These are phyloP conservation scores for Fusarium euwallaceae DNA, from an alignment of 2,329 filamentous ascomycete species.

Conservation along the genomic window DNA sequence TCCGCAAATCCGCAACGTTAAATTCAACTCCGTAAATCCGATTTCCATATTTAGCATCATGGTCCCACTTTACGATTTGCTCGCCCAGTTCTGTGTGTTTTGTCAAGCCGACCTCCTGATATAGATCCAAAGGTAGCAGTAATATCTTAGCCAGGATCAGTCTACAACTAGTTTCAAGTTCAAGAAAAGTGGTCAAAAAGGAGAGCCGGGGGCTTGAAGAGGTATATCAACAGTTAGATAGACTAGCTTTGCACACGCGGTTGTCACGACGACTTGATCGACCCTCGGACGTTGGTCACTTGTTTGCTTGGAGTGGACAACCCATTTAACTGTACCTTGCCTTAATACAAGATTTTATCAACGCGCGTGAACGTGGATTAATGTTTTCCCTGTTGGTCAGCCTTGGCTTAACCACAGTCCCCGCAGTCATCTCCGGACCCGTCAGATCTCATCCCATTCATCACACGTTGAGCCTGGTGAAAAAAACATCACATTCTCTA, in stretches of 20 bases:
- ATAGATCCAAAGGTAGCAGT: not conserved
- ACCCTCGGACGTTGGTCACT: not conserved
- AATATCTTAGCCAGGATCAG: not conserved
- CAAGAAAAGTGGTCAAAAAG: no score
- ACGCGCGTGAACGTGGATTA: not conserved
- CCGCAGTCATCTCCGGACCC: not conserved
- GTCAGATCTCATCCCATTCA: not conserved
- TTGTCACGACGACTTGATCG: not conserved
- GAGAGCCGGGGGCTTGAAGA: no score
- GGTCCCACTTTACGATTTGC: not conserved
- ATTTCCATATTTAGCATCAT: not conserved
- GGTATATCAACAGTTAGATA: no score
- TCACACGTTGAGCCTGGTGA: not conserved
- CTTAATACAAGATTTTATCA: no score
- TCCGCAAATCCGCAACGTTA: not conserved
- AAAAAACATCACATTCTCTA: not conserved
- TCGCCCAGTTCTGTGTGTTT: not conserved
- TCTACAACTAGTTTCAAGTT: not conserved
- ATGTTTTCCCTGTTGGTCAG: not conserved
- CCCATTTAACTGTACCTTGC: not conserved
- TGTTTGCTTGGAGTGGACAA: not conserved
- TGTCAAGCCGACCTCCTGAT: not conserved
- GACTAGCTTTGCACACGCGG: no score
- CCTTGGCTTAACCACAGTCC: not conserved
- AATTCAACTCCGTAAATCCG: not conserved